Percentiles rank a stretch among this genome's conserved stretches.
Evolutionary conservation across 257 asterid species (phyloP).

Genomic region (Solanum habrochaites): DNA sequence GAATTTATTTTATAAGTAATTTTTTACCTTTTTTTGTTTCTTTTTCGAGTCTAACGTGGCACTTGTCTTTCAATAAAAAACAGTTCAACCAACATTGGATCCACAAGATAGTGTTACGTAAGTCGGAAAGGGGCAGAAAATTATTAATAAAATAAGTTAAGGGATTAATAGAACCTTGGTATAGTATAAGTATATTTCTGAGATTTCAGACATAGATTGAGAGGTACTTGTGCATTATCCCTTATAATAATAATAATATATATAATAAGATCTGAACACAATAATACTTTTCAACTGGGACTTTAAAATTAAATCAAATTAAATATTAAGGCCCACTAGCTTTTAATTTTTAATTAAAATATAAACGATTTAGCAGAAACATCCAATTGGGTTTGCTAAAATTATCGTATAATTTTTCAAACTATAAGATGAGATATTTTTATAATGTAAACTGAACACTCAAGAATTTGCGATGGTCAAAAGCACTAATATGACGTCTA

Average conservation of each 20-base stretch:
- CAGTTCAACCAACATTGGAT: accelerated
- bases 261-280: background rate
- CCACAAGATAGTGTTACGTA: no score
- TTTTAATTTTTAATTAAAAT: background rate
- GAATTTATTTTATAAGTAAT: no score
- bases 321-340: background rate
- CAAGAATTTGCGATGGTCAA: background rate
- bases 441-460: background rate
- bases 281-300: background rate
- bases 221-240: no score
- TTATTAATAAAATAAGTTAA: no score
- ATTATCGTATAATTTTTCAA: background rate
- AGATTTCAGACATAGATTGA: no score
- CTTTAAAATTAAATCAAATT: background rate
- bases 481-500: background rate
- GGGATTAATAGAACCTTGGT: accelerated
- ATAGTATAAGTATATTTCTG: accelerated
- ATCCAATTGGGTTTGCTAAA: background rate
- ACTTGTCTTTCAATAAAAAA: no score
- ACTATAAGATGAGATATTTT: background rate
- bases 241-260: background rate
- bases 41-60: no score
- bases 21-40: no score
- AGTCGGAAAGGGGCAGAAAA: accelerated
- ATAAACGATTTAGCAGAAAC: background rate